Conservation (phyloP, 2,329 filamentous ascomycete genomes). For the Fusarium staphyleae region DNA sequence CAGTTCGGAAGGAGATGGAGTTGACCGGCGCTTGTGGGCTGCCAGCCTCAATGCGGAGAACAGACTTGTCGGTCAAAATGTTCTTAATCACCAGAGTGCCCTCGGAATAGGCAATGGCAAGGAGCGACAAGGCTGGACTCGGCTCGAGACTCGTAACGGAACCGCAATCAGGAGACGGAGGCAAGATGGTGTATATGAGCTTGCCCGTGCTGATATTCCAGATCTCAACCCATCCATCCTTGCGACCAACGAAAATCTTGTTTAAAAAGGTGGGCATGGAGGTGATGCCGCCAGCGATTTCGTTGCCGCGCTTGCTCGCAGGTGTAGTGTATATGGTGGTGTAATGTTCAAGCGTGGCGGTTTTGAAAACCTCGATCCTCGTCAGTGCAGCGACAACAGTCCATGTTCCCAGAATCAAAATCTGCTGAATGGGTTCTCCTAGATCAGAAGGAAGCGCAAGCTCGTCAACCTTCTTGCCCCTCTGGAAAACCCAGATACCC, state of each 20-base stretch:
- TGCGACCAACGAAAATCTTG: constrained; percentile 89
- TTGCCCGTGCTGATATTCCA: constrained; percentile 97
- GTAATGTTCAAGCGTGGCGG: constrained; percentile 83
- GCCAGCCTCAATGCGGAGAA: constrained; percentile 74
- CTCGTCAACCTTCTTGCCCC: constrained; percentile 83
- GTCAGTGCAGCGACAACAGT: constrained; percentile 80
- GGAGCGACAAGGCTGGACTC: constrained; percentile 80
- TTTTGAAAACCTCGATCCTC: constrained; percentile 89
- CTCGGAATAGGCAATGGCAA: constrained; percentile 86
- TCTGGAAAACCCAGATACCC: constrained; percentile 90
- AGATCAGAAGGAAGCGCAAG: constrained; percentile 72
- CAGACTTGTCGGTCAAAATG: constrained; percentile 75
- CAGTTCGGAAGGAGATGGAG: constrained; percentile 88
- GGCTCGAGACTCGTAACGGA: constrained; percentile 88
- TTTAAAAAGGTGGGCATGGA: constrained; percentile 96
- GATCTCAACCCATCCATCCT: constrained; percentile 90
- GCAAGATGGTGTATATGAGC: constrained; percentile 87
- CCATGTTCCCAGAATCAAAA: constrained; percentile 90
- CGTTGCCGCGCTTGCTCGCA: constrained; percentile 63
- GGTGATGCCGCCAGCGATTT: constrained; percentile 79
- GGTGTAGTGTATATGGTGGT: constrained; percentile 75
- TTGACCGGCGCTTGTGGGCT: constrained; percentile 72
- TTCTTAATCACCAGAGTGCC: constrained; percentile 84
- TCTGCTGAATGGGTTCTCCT: constrained; percentile 74
- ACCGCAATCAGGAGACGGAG: constrained; percentile 74